These are phyloP conservation scores for Protomyces macrosporus DNA, from an alignment of 1,139 yeast genomes.

Conservation along the genomic window DNA sequence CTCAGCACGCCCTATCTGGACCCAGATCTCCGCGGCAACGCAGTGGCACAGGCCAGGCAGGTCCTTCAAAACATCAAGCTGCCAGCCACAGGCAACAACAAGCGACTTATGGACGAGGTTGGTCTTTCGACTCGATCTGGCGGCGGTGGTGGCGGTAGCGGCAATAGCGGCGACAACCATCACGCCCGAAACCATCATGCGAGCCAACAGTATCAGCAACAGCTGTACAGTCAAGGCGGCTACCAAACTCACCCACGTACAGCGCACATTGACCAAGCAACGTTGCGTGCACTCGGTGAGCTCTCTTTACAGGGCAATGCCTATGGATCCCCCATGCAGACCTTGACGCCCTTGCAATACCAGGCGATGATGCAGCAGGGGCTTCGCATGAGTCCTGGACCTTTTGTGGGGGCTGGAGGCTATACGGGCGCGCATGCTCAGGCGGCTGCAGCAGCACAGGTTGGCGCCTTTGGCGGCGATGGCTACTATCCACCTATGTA, in stretches of 20 bases:
- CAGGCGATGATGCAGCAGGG: constrained; percentile 22
- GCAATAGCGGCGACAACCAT: no score
- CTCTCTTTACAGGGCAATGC: constrained; percentile 5
- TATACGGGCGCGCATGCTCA: neutral
- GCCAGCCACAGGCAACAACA: constrained; percentile 63
- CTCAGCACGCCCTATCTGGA: constrained; percentile 59
- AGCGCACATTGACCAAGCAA: constrained; percentile 14
- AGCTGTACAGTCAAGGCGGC: neutral
- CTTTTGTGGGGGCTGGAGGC: neutral
- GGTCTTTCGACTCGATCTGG: constrained; percentile 48
- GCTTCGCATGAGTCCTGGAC: constrained; percentile 5
- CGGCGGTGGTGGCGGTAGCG: neutral
- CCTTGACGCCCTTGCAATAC: constrained; percentile 8
- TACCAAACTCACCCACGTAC: neutral
- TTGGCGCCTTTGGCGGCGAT: neutral
- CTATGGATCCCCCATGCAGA: constrained; percentile 4
- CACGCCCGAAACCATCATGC: neutral
- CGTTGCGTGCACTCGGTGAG: constrained; percentile 21
- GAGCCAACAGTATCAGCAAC: neutral
- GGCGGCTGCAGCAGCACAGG: neutral
- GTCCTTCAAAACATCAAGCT: constrained; percentile 57
- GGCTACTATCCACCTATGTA: neutral
- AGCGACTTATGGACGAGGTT: constrained; percentile 86
- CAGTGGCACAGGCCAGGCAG: constrained; percentile 39
- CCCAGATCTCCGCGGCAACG: constrained; percentile 30